Conservation (phyloP, 1,139 yeast species). For the Candida pseudoviswanathii region DNA sequence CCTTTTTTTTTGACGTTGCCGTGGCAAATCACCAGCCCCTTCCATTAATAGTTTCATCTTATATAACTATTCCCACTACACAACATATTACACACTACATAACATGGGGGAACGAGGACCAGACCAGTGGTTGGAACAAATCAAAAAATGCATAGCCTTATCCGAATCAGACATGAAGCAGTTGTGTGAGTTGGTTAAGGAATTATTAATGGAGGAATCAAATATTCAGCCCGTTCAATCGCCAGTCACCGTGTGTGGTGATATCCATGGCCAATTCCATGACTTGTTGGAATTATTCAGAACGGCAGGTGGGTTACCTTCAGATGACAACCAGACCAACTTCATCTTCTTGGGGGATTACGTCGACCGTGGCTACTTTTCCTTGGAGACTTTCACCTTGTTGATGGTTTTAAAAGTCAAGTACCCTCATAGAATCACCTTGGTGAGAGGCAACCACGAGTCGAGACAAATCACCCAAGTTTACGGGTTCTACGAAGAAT, state of each 20-base stretch:
- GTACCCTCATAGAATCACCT: slow-evolving; percentile 82
- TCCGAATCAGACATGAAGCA: slow-evolving; percentile 96
- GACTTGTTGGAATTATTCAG: slow-evolving; percentile 88
- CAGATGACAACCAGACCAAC: slow-evolving; percentile 50
- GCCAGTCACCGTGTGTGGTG: slow-evolving; percentile 99
- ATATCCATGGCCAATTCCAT: slow-evolving; percentile 97
- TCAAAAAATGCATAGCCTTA: slow-evolving; percentile 84
- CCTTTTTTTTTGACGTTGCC: not conserved
- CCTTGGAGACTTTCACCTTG: slow-evolving; percentile 88
- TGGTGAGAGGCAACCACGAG: slow-evolving; percentile 94
- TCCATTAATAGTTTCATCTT: not conserved
- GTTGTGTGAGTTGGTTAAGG: slow-evolving; percentile 90
- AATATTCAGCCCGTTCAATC: slow-evolving; percentile 95
- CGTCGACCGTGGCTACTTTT: slow-evolving; percentile 94
- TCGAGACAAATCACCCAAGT: slow-evolving; percentile 95
- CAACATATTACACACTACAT: not conserved
- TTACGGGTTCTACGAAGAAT: slow-evolving; percentile 90
- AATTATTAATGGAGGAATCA: slow-evolving; percentile 72
- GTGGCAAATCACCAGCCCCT: slow-evolving; percentile 1
- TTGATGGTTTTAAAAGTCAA: slow-evolving; percentile 89
- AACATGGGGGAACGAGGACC: slow-evolving; percentile 82
- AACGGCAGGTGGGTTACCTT: slow-evolving; percentile 90
- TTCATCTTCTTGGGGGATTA: slow-evolving; percentile 91
- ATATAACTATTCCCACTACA: not conserved
- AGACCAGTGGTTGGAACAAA: slow-evolving; percentile 94